A percentile compares a stretch with the other conserved stretches of the same genome.
Evolutionary conservation across 2,329 filamentous ascomycete species (phyloP).

Genomic region (Ophiocordyceps camponoti-saundersi): DNA sequence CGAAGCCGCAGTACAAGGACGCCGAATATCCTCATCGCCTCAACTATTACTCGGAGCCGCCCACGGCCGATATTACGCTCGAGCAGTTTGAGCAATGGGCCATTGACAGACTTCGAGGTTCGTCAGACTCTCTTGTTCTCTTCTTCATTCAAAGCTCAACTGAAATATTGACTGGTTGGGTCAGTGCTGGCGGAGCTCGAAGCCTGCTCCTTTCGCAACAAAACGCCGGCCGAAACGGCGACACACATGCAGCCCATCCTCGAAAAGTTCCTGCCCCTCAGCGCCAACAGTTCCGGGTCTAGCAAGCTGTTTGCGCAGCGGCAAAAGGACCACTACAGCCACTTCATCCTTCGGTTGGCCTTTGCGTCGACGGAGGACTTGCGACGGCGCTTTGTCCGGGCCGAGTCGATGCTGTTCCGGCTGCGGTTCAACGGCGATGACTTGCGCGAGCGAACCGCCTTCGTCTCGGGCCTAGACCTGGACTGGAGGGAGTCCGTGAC

Average conservation of each 20-base stretch:
- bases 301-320: conserved; percentile 51
- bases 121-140: background rate
- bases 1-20: conserved; percentile 57
- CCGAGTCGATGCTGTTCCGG: conserved; percentile 81
- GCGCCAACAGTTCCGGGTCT: conserved; percentile 50
- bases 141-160: background rate
- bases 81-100: conserved; percentile 99
- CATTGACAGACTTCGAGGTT: conserved; percentile 77
- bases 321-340: conserved; percentile 92
- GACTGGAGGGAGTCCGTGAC: conserved; percentile 81
- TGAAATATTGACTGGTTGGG: background rate
- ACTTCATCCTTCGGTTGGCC: conserved; percentile 88
- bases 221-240: conserved; percentile 62
- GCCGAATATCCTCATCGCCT: conserved; percentile 69
- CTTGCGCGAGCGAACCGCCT: conserved; percentile 51
- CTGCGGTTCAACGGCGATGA: conserved; percentile 69
- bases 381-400: conserved; percentile 65
- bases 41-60: conserved; percentile 80
- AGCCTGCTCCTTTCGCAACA: conserved; percentile 90
- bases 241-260: conserved; percentile 73
- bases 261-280: conserved; percentile 71
- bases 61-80: conserved; percentile 84
- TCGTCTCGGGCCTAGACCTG: conserved; percentile 61
- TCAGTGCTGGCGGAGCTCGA: conserved; percentile 75
- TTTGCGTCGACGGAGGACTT: conserved; percentile 87